A percentile compares a stretch with the other conserved stretches of the same genome.
Evolutionary conservation across 768 basidiomycete genomes (phyloP).

Genomic region (Russula griseocarnosa): DNA sequence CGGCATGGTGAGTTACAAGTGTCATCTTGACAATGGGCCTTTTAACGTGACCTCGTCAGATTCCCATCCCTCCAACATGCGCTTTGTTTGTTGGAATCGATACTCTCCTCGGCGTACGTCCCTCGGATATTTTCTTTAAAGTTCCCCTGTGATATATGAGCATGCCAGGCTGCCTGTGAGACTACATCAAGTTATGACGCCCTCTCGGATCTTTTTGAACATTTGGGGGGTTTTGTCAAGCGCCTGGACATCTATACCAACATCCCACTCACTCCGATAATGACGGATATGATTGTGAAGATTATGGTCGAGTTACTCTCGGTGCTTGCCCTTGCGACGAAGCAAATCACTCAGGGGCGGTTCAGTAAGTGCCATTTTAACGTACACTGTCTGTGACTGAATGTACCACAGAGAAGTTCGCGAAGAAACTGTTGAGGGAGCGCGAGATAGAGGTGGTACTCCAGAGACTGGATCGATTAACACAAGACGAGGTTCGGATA

Average conservation of each 20-base stretch:
- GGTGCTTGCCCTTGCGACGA: conserved; percentile 13
- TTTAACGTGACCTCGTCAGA: no score
- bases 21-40: no score
- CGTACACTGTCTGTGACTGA: neutral
- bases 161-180: conserved; percentile 1
- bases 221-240: neutral
- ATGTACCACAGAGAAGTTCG: neutral
- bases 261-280: neutral
- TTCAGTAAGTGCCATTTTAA: neutral
- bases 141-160: no score
- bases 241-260: conserved; percentile 6
- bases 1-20: no score
- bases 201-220: conserved; percentile 6
- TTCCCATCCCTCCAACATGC: no score
- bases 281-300: conserved; percentile 1
- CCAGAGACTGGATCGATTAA: conserved; percentile 4
- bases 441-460: neutral
- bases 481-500: conserved; percentile 1
- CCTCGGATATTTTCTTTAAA: no score
- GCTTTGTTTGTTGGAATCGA: no score
- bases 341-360: conserved; percentile 7
- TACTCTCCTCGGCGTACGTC: no score
- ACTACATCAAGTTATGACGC: conserved; percentile 7
- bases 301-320: conserved; percentile 10
- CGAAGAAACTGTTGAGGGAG: conserved; percentile 12